phyloP scores from a whole-genome alignment of 2,329 filamentous ascomycete genomes.

The Botryotinia globosa region DNA sequence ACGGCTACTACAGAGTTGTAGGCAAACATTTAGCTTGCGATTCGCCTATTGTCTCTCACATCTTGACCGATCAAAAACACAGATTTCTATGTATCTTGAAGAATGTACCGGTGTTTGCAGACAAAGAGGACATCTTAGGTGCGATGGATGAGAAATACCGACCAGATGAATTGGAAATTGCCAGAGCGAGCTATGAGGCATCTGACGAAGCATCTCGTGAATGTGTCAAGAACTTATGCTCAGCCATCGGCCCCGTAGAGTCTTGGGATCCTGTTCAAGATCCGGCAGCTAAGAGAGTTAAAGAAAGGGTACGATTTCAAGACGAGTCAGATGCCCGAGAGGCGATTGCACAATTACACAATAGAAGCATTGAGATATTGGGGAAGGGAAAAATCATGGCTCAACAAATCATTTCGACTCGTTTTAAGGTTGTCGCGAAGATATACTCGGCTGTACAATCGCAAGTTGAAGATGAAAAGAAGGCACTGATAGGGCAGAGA shows the following conservation, averaged over 20 bases:
- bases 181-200: neutral
- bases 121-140: neutral
- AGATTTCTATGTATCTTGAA: neutral
- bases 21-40: neutral
- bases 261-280: neutral
- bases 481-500: slow-evolving; percentile 38
- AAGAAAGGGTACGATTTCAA: slow-evolving; percentile 43
- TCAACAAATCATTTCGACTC: slow-evolving; percentile 40
- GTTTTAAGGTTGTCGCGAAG: slow-evolving; percentile 41
- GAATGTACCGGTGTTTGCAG: neutral
- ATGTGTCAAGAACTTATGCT: neutral
- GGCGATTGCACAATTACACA: slow-evolving; percentile 39
- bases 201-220: neutral
- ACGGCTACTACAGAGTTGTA: neutral
- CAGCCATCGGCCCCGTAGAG: neutral
- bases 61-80: neutral
- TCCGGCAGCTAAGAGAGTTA: slow-evolving; percentile 28
- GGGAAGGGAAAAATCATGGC: slow-evolving; percentile 40
- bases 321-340: slow-evolving; percentile 41
- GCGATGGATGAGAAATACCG: neutral
- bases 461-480: slow-evolving; percentile 33
- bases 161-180: neutral
- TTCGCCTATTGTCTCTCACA: neutral
- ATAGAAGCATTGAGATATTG: slow-evolving; percentile 37
- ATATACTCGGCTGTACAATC: slow-evolving; percentile 39